Percentiles rank a stretch among this genome's conserved stretches.
phyloP scores from a whole-genome alignment of 2,329 filamentous ascomycete genomes.

The Apiospora rasikravindrae region DNA sequence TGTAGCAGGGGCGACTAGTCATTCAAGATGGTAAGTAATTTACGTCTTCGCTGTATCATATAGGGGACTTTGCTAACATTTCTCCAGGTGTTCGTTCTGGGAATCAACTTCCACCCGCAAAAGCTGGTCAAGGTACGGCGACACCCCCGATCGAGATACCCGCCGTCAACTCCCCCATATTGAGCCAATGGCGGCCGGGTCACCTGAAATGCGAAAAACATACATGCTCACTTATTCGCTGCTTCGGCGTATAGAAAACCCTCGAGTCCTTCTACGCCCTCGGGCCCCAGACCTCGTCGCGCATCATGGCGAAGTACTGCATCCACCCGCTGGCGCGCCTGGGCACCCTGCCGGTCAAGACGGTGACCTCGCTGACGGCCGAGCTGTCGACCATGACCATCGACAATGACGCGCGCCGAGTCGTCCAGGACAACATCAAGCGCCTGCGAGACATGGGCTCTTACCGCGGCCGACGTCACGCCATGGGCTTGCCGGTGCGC shows the following conservation, averaged over 20 bases:
- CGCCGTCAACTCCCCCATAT: not conserved
- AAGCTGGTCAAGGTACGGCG: constrained; percentile 80
- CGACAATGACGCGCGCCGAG: constrained; percentile 82
- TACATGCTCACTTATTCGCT: not conserved
- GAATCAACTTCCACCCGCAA: constrained; percentile 82
- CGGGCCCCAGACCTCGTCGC: constrained; percentile 70
- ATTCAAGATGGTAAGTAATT: constrained; percentile 26
- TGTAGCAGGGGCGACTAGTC: not conserved
- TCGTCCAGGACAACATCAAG: constrained; percentile 83
- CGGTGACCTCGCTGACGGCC: constrained; percentile 80
- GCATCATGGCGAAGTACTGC: constrained; percentile 85
- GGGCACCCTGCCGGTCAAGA: constrained; percentile 74
- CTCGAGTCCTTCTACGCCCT: constrained; percentile 89
- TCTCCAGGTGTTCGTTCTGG: constrained; percentile 79
- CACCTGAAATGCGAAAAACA: no score
- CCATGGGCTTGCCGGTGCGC: constrained; percentile 88
- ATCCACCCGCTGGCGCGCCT: constrained; percentile 86
- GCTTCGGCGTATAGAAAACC: constrained; percentile 58
- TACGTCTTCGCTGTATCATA: fast-evolving
- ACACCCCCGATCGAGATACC: not conserved
- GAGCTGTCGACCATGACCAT: constrained; percentile 92
- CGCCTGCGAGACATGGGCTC: constrained; percentile 88
- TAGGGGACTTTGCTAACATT: not conserved
- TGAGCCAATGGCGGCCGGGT: not conserved
- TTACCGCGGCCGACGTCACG: constrained; percentile 88